phyloP scores from a whole-genome alignment of 768 basidiomycete genomes.

The Rubroboletus satanas region DNA sequence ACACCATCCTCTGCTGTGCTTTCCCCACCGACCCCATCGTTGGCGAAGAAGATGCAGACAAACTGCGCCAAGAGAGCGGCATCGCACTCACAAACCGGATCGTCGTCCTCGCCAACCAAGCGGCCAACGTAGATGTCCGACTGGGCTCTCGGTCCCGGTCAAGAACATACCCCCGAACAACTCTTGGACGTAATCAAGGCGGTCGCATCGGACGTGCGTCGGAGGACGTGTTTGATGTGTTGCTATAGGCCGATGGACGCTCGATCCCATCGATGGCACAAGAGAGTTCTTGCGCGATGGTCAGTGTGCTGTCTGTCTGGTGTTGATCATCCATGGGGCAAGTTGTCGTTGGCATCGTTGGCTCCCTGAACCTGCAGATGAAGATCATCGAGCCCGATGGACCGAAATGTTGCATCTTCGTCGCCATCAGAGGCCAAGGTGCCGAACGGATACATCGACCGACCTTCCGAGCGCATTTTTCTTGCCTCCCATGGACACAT shows the following conservation, averaged over 20 bases:
- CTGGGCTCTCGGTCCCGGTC: slow-evolving; percentile 71
- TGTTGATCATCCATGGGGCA: slow-evolving; percentile 72
- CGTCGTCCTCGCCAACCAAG: slow-evolving; percentile 77
- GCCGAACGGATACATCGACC: slow-evolving; percentile 55
- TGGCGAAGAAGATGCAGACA: slow-evolving; percentile 90
- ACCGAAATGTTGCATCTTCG: slow-evolving; percentile 75
- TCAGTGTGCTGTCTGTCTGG: slow-evolving; percentile 90
- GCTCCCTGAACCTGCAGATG: slow-evolving; percentile 86
- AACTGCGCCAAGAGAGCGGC: slow-evolving; percentile 53
- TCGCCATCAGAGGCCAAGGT: slow-evolving; percentile 84
- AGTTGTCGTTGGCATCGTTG: slow-evolving; percentile 82
- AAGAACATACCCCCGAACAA: slow-evolving; percentile 48
- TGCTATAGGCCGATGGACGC: slow-evolving; percentile 72
- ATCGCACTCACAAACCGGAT: slow-evolving; percentile 57
- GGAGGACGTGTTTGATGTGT: background rate
- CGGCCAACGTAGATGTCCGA: slow-evolving; percentile 56
- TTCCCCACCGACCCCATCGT: slow-evolving; percentile 89
- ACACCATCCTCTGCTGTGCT: slow-evolving; percentile 65
- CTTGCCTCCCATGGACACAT: background rate
- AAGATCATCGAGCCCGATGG: slow-evolving; percentile 50
- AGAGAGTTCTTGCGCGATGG: slow-evolving; percentile 90
- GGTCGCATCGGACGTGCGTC: slow-evolving; percentile 69
- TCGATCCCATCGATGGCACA: slow-evolving; percentile 90
- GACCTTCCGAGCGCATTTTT: background rate
- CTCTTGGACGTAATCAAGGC: slow-evolving; percentile 72